Conservation (phyloP, 2,329 filamentous ascomycete species). For the Sordariomycetes sp. region DNA sequence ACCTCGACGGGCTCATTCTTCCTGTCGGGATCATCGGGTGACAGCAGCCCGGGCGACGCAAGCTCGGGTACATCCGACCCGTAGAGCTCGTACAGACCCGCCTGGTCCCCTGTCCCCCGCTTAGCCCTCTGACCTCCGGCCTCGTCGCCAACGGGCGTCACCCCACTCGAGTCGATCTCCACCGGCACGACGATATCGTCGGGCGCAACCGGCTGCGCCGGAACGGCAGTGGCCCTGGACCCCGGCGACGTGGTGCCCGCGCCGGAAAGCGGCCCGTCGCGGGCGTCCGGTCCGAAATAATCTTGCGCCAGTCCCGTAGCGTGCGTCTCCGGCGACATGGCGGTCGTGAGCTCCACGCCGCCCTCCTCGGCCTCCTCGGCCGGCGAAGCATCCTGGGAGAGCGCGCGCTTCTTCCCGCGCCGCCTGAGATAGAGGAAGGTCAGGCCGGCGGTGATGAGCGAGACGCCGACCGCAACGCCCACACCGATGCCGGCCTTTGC, state of each 20-base stretch:
- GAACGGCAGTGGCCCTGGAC: constrained; percentile 25
- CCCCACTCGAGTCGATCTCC: constrained; percentile 35
- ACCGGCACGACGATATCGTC: constrained; percentile 39
- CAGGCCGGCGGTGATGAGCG: constrained; percentile 16
- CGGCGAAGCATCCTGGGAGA: constrained; percentile 8
- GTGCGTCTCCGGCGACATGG: constrained; percentile 8
- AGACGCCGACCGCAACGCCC: constrained; percentile 36
- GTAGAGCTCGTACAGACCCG: constrained; percentile 32
- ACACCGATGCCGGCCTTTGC: constrained; percentile 48
- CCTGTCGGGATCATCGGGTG: neutral
- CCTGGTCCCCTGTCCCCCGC: constrained; percentile 12
- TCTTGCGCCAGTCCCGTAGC: constrained; percentile 21
- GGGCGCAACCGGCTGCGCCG: constrained; percentile 31
- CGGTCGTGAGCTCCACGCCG: constrained; percentile 15
- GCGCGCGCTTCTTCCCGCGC: constrained; percentile 15
- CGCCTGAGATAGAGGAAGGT: constrained; percentile 35
- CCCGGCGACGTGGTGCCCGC: constrained; percentile 18
- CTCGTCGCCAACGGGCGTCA: neutral
- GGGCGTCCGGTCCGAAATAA: constrained; percentile 33
- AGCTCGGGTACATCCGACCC: constrained; percentile 19
- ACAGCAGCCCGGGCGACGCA: constrained; percentile 7
- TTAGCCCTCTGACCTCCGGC: too few relatives aligned
- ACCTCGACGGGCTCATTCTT: neutral
- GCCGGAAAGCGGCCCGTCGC: constrained; percentile 34
- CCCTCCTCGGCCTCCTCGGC: constrained; percentile 18